A percentile compares a stretch with the other conserved stretches of the same genome.
These are phyloP conservation scores for Themeda triandra DNA, from an alignment of 176 grass and related monocot species.

Conservation along the genomic window DNA sequence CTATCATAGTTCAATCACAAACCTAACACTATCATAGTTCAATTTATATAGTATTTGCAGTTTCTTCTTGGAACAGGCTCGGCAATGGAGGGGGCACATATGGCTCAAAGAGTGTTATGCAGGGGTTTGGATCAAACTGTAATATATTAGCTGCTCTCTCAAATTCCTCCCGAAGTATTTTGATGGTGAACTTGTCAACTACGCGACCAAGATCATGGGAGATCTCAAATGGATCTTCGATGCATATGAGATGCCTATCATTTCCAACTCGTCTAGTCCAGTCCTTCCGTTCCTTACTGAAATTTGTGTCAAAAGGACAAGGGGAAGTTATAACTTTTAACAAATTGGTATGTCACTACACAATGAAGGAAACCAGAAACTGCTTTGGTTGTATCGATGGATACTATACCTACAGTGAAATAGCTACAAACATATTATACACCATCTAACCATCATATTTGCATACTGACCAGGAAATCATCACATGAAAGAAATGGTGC, in stretches of 20 bases:
- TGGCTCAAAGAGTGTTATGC: slow-evolving; percentile 63
- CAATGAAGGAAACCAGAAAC: not conserved
- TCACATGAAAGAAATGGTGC: not conserved
- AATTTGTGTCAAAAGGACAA: slow-evolving; percentile 29
- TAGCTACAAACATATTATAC: not conserved
- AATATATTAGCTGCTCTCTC: slow-evolving; percentile 88
- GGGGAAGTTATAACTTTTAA: slow-evolving; percentile 12
- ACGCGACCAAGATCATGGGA: slow-evolving; percentile 91
- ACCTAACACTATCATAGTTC: too few species aligned
- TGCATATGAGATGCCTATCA: slow-evolving; percentile 95
- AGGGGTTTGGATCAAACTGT: slow-evolving; percentile 67
- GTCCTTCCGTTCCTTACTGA: slow-evolving; percentile 81
- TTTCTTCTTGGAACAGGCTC: slow-evolving; percentile 16
- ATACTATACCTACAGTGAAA: not conserved
- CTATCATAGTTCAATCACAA: not conserved
- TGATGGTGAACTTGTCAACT: slow-evolving; percentile 80
- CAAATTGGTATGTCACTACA: not conserved
- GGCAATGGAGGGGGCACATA: slow-evolving; percentile 36
- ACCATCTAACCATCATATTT: slow-evolving; percentile 5
- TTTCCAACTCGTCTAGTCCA: slow-evolving; percentile 92
- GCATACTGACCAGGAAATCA: not conserved
- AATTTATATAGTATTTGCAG: not conserved
- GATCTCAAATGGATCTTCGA: slow-evolving; percentile 91
- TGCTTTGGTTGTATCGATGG: not conserved
- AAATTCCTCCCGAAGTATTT: slow-evolving; percentile 87